phyloP scores from a whole-genome alignment of 441 rosid genomes.

The Brassica balearica region DNA sequence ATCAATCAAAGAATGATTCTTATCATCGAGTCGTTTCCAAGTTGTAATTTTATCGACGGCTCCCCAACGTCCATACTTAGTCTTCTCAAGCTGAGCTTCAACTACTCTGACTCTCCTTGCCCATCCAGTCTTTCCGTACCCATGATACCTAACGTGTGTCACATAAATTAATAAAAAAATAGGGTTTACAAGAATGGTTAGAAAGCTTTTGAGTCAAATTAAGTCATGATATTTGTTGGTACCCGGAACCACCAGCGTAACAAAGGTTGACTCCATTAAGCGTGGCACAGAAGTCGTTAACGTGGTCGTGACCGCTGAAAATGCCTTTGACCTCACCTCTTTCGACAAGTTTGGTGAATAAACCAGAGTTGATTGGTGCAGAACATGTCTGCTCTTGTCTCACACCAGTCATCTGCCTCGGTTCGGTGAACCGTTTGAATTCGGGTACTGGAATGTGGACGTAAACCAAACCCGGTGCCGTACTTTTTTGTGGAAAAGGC shows the following conservation, averaged over 20 bases:
- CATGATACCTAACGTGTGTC: conserved; percentile 63
- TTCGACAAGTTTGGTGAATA: conserved; percentile 75
- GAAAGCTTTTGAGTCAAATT: background rate
- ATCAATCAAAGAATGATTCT: conserved; percentile 61
- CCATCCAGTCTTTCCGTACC: conserved; percentile 90
- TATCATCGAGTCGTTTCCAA: conserved; percentile 91
- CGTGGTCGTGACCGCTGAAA: conserved; percentile 30
- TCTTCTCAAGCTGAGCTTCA: conserved; percentile 69
- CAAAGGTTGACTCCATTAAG: conserved; percentile 56
- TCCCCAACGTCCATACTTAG: conserved; percentile 63
- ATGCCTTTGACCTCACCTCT: conserved; percentile 85
- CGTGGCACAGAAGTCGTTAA: conserved; percentile 69
- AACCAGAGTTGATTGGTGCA: conserved; percentile 77
- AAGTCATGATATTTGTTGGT: background rate
- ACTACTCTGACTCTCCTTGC: conserved; percentile 67
- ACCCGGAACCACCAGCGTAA: conserved; percentile 4
- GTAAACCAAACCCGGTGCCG: conserved; percentile 81
- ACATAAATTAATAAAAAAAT: conserved; percentile 8
- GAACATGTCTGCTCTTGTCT: conserved; percentile 73
- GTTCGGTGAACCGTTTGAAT: conserved; percentile 52
- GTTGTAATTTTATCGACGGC: conserved; percentile 71
- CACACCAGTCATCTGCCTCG: conserved; percentile 56
- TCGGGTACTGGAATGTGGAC: conserved; percentile 91
- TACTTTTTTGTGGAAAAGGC: conserved; percentile 61
- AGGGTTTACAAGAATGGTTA: background rate